Base-by-base conservation (phyloP, 108 stramenopile genomes). In the Fragilaria radians region DNA sequence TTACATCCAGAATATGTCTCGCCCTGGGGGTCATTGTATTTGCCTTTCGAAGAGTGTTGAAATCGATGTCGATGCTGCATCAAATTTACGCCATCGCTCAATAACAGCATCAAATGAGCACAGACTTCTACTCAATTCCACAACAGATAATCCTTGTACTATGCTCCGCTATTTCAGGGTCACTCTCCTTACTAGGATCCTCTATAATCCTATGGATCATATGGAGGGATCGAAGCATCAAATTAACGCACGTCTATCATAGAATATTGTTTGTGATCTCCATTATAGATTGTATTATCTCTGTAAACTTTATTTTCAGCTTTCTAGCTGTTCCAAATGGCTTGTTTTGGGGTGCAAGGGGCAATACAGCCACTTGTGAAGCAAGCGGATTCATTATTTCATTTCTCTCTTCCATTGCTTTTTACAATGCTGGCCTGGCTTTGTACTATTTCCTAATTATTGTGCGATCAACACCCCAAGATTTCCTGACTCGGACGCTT, bases 371-470 rank as follows among this genome's bases (percentile, higher is more conserved):
- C 0, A 70, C 76, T 0, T 84, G 83, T 46, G 63, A 65, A 3
- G 77, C 76, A 2, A 74, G 78, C 30, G 85, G 80, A 19, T 87
- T 83, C 54, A 81, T 87, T 7, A 42, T 14, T 14, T 11, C 14
- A 42, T 42, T 42, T 42, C 11, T 7, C 36, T 7, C 36, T 7
- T 42, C 36, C 14, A 7, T 42, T 11, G 11, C 14, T 42, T 14
- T 14, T 14, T 42, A 42, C 14, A 42, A 7, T 42, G 7, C 14
- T 42, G 36, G 36, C 14, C 36, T 42, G 36, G 36, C 36, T 11
- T 11, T 42, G 7, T 42, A 42, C 36, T 42, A 42, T 42, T 14
- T 42, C 11, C 36, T 42, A 14, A 42, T 42, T 42, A 42, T 42
- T 42, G 11, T 7, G 11, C 14, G 14, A 11, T 7, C 11, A 14